Base-by-base conservation (phyloP, 2,329 filamentous ascomycete genomes). In the Beauveria brongniartii region DNA sequence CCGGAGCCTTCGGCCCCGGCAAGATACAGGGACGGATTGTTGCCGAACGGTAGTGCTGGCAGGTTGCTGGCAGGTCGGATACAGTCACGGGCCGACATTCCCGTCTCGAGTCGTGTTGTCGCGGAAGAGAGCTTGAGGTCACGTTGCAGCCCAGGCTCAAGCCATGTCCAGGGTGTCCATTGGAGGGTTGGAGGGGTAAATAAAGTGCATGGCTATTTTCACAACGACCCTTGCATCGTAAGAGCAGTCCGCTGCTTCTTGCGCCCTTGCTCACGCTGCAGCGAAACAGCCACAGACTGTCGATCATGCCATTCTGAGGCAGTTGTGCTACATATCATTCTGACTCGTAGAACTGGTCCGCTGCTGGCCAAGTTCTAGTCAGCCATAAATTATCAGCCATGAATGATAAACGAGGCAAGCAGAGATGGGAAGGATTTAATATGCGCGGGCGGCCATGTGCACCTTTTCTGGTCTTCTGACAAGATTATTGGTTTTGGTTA, bases 291-390 rank as follows among this genome's bases (percentile, higher is more conserved):
- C 56, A 44, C 56, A 20, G 40, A 22, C 40, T 53, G 56, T 52
- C 56, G 56, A 59, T 59, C 56, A 59, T 52, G 47, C 50, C 56
- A 30, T 53, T 53, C 18, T 53, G 56, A 59, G 48, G 56, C 56
- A 59, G 40, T 53, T 53, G 47, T 59, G 56, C 56, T 43, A 59
- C 56, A 59, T 12, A 24, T 34, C 12, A 43, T 51, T 53, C 56
- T 59, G 56, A 59, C 56, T 59, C 56, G 48, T 24, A 16, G 37
- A n/a, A n/a, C 37, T 34, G n/a, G 48, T 48, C 52, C 40, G 22
- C 37, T 26, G 40, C n/a, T 20, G 26, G 48, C 28, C 40, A n/a
- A 24, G n/a, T 34, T 40, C 37, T 46, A 44, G 47, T 52, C 47
- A 46, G 56, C 37, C 30, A 52, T 22, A 28, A 5, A 34, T 34